Conservation (phyloP, 2,329 filamentous ascomycete genomes). For the Dactylellina sp. region DNA sequence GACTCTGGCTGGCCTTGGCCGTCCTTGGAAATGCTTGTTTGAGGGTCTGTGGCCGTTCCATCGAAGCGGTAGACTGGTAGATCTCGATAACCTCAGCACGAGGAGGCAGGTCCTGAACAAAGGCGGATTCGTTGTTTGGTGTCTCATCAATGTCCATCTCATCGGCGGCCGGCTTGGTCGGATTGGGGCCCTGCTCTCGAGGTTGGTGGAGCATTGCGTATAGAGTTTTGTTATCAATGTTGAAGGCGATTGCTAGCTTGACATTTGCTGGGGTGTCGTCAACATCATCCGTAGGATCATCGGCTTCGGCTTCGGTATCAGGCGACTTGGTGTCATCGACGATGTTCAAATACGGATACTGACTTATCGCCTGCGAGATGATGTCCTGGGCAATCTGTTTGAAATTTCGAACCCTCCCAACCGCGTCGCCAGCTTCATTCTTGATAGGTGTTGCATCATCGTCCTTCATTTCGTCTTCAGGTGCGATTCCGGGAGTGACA, state of each 20-base stretch:
- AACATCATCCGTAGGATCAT: neutral
- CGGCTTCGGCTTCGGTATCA: constrained; percentile 5
- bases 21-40: constrained; percentile 14
- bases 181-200: neutral
- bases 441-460: constrained; percentile 26
- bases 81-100: constrained; percentile 22
- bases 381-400: constrained; percentile 28
- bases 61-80: neutral
- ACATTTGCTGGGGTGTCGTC: neutral
- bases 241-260: constrained; percentile 12
- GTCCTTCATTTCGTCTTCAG: constrained; percentile 49
- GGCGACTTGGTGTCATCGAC: constrained; percentile 23
- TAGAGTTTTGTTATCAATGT: constrained; percentile 17
- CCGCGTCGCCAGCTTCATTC: constrained; percentile 11
- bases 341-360: constrained; percentile 42
- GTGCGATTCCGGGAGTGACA: constrained; percentile 13
- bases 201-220: constrained; percentile 6
- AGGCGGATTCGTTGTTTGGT: constrained; percentile 1
- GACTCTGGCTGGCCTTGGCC: constrained; percentile 12
- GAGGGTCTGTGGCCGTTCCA: constrained; percentile 1
- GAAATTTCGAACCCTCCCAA: constrained; percentile 34
- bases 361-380: constrained; percentile 24
- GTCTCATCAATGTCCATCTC: constrained; percentile 43
- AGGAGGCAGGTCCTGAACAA: constrained; percentile 8
- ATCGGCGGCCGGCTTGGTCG: neutral